phyloP scores from a whole-genome alignment of 2,329 filamentous ascomycete species.

The Venturia oleaginea region DNA sequence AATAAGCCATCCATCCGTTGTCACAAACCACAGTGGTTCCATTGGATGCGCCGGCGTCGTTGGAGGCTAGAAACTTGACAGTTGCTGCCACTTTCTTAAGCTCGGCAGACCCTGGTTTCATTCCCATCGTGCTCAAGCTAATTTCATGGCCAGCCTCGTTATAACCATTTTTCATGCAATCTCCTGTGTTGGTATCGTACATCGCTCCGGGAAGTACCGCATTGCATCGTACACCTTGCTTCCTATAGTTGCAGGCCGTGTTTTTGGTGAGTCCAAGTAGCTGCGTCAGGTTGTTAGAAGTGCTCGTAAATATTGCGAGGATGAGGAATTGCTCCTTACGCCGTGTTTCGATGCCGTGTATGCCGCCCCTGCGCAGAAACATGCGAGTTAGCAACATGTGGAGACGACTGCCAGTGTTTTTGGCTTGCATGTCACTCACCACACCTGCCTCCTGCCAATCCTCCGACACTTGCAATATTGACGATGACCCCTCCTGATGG shows the following conservation, averaged over 20 bases:
- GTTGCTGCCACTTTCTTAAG: constrained; percentile 1
- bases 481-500: constrained; percentile 39
- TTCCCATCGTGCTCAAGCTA: neutral
- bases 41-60: neutral
- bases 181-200: neutral
- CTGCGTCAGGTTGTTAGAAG: too few species aligned
- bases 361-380: neutral
- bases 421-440: constrained; percentile 23
- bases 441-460: constrained; percentile 32
- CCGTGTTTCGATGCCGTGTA: constrained; percentile 13
- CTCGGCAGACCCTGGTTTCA: neutral
- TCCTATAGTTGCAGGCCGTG: constrained; percentile 9
- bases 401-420: too few species aligned
- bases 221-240: constrained; percentile 6
- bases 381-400: neutral
- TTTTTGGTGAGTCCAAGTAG: constrained; percentile 13
- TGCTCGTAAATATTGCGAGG: too few species aligned
- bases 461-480: constrained; percentile 44
- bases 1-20: constrained; percentile 3
- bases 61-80: neutral
- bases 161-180: neutral
- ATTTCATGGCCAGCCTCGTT: constrained; percentile 1
- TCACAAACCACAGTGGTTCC: neutral
- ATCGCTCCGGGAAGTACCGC: constrained; percentile 5
- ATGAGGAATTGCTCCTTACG: too few species aligned